Conservation (phyloP, 345 rosid species). For the Eucalyptus victrix region DNA sequence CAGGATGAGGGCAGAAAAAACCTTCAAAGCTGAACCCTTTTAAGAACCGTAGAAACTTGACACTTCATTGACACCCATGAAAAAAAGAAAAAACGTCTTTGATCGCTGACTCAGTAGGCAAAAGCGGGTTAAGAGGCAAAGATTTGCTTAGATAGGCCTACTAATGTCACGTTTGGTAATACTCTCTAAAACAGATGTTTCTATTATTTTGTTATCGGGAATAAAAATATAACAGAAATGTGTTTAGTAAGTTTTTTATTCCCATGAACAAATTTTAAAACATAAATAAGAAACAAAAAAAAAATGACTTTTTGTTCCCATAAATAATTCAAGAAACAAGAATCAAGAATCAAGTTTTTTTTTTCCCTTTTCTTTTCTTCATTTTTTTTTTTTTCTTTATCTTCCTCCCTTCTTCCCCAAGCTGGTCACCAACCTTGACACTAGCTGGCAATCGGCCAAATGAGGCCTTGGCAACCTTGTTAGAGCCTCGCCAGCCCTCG, state of each 20-base stretch:
- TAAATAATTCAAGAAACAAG: fast-evolving
- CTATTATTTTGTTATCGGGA: fast-evolving
- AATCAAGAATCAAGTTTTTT: too few relatives aligned
- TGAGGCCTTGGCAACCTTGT: fast-evolving
- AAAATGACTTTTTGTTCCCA: fast-evolving
- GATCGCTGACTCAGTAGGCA: neutral
- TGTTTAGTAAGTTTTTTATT: too few relatives aligned
- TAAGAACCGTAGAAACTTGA: neutral
- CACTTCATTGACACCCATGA: neutral
- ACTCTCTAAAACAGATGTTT: fast-evolving
- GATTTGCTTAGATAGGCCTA: too few relatives aligned
- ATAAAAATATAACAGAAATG: fast-evolving
- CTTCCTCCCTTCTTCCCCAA: too few relatives aligned
- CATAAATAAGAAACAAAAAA: fast-evolving
- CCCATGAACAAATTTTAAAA: fast-evolving
- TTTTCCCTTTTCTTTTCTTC: fast-evolving
- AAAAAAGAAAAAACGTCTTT: neutral
- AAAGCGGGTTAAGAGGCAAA: too few relatives aligned
- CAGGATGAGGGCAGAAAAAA: neutral
- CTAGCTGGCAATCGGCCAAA: fast-evolving
- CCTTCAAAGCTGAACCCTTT: neutral
- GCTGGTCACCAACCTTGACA: fast-evolving
- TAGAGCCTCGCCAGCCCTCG: fast-evolving
- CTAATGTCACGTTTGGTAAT: fast-evolving
- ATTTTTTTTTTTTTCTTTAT: too few relatives aligned